phyloP scores from a whole-genome alignment of 2,329 filamentous ascomycete genomes.

The Periconia sp. region DNA sequence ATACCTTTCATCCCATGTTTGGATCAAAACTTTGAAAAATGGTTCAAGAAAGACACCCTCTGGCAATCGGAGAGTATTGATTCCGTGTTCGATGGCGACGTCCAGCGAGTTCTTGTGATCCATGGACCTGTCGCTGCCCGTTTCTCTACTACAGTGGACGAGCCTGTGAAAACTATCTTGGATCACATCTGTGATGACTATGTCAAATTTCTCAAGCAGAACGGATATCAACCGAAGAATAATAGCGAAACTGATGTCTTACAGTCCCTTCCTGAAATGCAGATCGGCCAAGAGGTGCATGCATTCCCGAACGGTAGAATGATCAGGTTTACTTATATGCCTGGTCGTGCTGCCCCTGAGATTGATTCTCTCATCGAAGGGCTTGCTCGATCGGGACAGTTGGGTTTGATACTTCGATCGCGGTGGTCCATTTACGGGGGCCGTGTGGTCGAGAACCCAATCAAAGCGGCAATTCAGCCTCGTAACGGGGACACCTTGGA shows the following conservation, averaged over 20 bases:
- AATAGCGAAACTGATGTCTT: too few relatives aligned
- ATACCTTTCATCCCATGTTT: slow-evolving; percentile 36
- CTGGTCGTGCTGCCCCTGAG: slow-evolving; percentile 1
- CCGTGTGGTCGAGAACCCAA: too few relatives aligned
- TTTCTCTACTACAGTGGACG: slow-evolving; percentile 7
- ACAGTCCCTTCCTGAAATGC: not conserved
- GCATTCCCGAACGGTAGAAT: too few relatives aligned
- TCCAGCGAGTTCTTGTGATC: slow-evolving; percentile 33
- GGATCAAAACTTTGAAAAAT: slow-evolving; percentile 39
- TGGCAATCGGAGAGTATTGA: slow-evolving; percentile 43
- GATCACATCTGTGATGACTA: slow-evolving; percentile 4
- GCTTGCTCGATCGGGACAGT: slow-evolving; percentile 4
- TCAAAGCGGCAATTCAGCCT: too few relatives aligned
- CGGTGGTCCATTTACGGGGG: slow-evolving; percentile 3
- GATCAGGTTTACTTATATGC: too few relatives aligned
- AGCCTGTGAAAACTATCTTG: slow-evolving; percentile 7
- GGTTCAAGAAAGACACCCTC: slow-evolving; percentile 44
- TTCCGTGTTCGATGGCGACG: slow-evolving; percentile 34
- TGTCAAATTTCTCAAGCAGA: slow-evolving; percentile 3
- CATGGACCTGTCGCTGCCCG: slow-evolving; percentile 37
- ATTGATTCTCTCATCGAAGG: slow-evolving; percentile 4
- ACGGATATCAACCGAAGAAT: not conserved
- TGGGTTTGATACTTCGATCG: slow-evolving; percentile 5
- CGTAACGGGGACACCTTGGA: too few relatives aligned
- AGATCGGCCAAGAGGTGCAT: too few relatives aligned